Conservation (phyloP, 192 early-diverging fungal genomes). For the Kappamyces sp. region DNA sequence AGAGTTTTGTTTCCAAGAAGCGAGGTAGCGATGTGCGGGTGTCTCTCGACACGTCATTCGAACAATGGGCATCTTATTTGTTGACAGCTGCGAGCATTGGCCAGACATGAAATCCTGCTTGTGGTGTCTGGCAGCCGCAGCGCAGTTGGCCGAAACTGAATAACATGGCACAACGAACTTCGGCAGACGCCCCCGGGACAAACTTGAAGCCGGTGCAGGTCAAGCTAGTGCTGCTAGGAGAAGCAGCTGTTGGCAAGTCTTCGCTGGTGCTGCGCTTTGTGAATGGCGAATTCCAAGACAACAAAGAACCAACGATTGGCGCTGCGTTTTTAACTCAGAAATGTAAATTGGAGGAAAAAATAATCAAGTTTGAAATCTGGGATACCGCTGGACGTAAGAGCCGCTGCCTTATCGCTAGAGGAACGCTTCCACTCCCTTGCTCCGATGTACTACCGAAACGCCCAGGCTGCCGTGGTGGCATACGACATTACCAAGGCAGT, state of each 20-base stretch:
- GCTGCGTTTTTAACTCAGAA: conserved; percentile 78
- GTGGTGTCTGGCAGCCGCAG: no score
- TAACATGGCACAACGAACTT: no score
- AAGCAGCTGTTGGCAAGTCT: conserved; percentile 97
- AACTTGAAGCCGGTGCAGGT: conserved; percentile 80
- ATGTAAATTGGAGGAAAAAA: conserved; percentile 84
- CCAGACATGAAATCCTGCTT: no score
- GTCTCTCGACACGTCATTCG: neutral
- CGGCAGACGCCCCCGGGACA: conserved; percentile 16
- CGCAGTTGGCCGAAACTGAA: no score
- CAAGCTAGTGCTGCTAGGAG: conserved; percentile 93
- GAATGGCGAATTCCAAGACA: conserved; percentile 90
- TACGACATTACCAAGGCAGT: conserved; percentile 88
- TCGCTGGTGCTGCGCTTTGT: conserved; percentile 93
- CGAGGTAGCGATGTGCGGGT: neutral
- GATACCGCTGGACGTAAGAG: conserved; percentile 33
- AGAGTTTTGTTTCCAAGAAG: neutral
- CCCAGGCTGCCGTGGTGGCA: conserved; percentile 93
- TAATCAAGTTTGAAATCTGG: conserved; percentile 94
- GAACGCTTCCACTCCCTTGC: conserved; percentile 93
- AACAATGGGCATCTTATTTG: neutral
- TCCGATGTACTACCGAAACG: conserved; percentile 97
- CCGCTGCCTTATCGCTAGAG: conserved; percentile 33
- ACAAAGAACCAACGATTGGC: conserved; percentile 97
- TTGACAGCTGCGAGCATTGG: no score